phyloP scores from a whole-genome alignment of 257 asterid genomes.

The Anisodus tanguticus region DNA sequence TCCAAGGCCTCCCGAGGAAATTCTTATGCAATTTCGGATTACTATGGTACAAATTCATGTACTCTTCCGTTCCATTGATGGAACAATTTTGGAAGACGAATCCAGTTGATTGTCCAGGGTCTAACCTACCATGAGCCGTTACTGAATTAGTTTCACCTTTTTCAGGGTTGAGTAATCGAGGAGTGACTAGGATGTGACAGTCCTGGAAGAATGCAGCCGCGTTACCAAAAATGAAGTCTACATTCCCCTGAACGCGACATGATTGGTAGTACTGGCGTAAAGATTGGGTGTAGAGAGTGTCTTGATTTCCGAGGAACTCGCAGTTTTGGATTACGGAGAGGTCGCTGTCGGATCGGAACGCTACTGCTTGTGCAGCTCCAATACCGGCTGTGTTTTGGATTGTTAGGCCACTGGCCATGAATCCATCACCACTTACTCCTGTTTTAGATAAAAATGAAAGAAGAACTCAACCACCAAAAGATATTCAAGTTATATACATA shows the following conservation, averaged over 20 bases:
- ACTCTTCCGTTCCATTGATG: constrained; percentile 52
- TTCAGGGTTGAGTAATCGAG: constrained; percentile 43
- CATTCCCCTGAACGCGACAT: constrained; percentile 34
- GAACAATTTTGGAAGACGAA: constrained; percentile 47
- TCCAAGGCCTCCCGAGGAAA: constrained; percentile 66
- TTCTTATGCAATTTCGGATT: constrained; percentile 46
- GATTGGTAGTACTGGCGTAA: constrained; percentile 63
- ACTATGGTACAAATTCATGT: constrained; percentile 40
- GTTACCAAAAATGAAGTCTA: too few species aligned
- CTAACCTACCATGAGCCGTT: too few species aligned
- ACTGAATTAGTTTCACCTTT: constrained; percentile 38
- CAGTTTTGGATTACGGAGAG: constrained; percentile 51
- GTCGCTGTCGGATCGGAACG: constrained; percentile 59
- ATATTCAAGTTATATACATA: too few species aligned
- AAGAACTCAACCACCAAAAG: neutral
- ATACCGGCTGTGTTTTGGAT: constrained; percentile 57
- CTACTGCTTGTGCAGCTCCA: constrained; percentile 59
- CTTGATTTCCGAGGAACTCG: constrained; percentile 62
- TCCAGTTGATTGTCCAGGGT: too few species aligned
- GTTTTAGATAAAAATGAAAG: neutral
- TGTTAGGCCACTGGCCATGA: constrained; percentile 57
- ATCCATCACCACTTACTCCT: constrained; percentile 63
- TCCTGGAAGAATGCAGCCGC: constrained; percentile 28
- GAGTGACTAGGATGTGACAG: constrained; percentile 47
- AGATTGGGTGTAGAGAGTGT: constrained; percentile 59